Conservation (phyloP, 257 asterid species). For the Craterostigma plantagineum region DNA sequence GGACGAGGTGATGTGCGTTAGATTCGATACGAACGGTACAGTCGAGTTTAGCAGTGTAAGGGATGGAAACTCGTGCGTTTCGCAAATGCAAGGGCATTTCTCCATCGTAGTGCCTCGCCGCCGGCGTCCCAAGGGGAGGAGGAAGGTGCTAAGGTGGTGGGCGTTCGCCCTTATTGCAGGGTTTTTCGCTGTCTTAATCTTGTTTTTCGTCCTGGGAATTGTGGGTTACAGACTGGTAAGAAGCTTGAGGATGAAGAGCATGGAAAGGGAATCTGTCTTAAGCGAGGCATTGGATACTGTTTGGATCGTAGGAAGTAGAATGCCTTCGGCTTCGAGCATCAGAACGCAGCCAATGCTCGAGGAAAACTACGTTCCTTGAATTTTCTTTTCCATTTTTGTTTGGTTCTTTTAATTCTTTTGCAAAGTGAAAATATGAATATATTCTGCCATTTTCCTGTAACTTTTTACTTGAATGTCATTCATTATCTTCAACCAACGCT, state of each 20-base stretch:
- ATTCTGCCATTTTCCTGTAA: background rate
- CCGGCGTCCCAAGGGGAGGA: constrained; percentile 4
- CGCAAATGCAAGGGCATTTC: constrained; percentile 42
- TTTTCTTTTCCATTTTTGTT: background rate
- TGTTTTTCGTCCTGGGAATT: constrained; percentile 15
- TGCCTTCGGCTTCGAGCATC: constrained; percentile 41
- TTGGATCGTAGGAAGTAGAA: constrained; percentile 41
- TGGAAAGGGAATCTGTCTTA: constrained; percentile 38
- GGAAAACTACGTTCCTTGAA: constrained; percentile 9
- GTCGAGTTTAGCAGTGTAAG: constrained; percentile 33
- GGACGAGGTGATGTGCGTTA: constrained; percentile 25
- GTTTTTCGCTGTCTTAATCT: constrained; percentile 24
- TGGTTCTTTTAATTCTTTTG: background rate
- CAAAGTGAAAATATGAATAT: background rate
- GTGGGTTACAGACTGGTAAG: constrained; percentile 13
- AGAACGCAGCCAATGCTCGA: constrained; percentile 49
- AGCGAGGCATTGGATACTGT: constrained; percentile 26
- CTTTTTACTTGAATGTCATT: no score
- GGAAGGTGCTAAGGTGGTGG: constrained; percentile 31
- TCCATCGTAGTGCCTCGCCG: constrained; percentile 34
- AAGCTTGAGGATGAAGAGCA: constrained; percentile 14
- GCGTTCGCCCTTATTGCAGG: constrained; percentile 30
- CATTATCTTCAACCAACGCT: no score
- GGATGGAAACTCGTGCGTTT: constrained; percentile 16
- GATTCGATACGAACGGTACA: constrained; percentile 25